A percentile compares a stretch with the other conserved stretches of the same genome.
Conservation (phyloP, 805 yeast species). For the Nakazawaea anatomiae region DNA sequence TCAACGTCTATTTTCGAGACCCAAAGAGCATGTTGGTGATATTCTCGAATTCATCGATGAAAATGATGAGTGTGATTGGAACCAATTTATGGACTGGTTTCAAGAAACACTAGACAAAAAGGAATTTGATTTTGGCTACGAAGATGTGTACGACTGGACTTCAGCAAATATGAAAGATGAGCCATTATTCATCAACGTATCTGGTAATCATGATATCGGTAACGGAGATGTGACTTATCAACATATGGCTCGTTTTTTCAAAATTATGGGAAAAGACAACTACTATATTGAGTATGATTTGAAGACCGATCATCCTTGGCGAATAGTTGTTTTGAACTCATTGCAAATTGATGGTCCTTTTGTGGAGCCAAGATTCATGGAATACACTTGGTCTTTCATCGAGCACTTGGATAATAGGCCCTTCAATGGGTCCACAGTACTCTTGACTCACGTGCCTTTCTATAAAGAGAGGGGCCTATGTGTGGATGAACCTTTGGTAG, state of each 20-base stretch:
- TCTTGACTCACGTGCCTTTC: constrained; percentile 87
- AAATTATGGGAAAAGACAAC: constrained; percentile 79
- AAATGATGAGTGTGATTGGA: constrained; percentile 56
- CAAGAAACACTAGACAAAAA: constrained; percentile 21
- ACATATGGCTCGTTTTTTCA: constrained; percentile 74
- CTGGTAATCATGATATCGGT: constrained; percentile 96
- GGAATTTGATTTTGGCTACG: constrained; percentile 39
- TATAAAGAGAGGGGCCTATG: constrained; percentile 80
- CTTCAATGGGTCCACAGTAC: constrained; percentile 73
- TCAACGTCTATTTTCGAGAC: constrained; percentile 61
- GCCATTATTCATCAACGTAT: constrained; percentile 73
- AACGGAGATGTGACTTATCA: constrained; percentile 95
- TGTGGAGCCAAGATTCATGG: constrained; percentile 61
- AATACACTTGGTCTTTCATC: constrained; percentile 69
- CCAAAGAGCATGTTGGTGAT: constrained; percentile 40
- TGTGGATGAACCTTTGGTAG: constrained; percentile 75
- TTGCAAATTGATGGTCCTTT: constrained; percentile 89
- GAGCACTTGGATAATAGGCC: constrained; percentile 46
- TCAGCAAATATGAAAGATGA: constrained; percentile 35
- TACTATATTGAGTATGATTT: constrained; percentile 67
- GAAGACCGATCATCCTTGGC: constrained; percentile 67
- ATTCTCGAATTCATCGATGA: constrained; percentile 40
- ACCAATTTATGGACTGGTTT: constrained; percentile 31
- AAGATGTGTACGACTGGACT: constrained; percentile 66
- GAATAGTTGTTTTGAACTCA: constrained; percentile 84